Conservation (phyloP, 805 yeast species). For the Millerozyma acaciae region DNA sequence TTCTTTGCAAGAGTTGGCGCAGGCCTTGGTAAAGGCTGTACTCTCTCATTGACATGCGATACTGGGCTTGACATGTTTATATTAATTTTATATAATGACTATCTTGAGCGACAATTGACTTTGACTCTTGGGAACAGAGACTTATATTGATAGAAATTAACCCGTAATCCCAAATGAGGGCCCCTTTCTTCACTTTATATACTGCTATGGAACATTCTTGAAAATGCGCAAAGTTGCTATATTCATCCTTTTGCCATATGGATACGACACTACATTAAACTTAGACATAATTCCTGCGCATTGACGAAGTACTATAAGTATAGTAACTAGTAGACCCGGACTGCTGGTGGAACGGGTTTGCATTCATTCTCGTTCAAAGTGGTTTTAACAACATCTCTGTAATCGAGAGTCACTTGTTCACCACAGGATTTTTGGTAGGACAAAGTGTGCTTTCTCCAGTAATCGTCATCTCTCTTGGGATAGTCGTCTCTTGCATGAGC, state of each 20-base stretch:
- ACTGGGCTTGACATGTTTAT: constrained; percentile 5
- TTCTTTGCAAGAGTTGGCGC: constrained; percentile 49
- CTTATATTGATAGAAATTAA: too few relatives aligned
- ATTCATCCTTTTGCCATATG: too few relatives aligned
- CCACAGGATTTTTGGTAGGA: constrained; percentile 82
- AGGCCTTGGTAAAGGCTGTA: constrained; percentile 48
- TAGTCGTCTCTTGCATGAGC: constrained; percentile 99
- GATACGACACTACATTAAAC: too few relatives aligned
- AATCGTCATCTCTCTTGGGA: constrained; percentile 90
- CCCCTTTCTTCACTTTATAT: too few relatives aligned
- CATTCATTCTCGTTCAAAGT: constrained; percentile 92
- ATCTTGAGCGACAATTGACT: too few relatives aligned
- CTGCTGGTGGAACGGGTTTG: constrained; percentile 94
- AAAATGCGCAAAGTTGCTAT: too few relatives aligned
- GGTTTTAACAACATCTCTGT: constrained; percentile 78
- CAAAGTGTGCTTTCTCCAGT: constrained; percentile 97
- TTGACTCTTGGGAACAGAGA: too few relatives aligned
- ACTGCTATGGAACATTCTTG: too few relatives aligned
- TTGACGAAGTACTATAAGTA: too few relatives aligned
- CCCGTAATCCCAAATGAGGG: too few relatives aligned
- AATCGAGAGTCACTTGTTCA: constrained; percentile 67
- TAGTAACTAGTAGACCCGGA: constrained; percentile 76
- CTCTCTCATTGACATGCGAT: constrained; percentile 21
- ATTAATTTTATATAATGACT: too few relatives aligned
- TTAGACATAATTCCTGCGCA: too few relatives aligned